Percentiles rank a stretch among this genome's conserved stretches.
Conservation (phyloP, 192 early-diverging fungal species). For the Coemansia reversa region DNA sequence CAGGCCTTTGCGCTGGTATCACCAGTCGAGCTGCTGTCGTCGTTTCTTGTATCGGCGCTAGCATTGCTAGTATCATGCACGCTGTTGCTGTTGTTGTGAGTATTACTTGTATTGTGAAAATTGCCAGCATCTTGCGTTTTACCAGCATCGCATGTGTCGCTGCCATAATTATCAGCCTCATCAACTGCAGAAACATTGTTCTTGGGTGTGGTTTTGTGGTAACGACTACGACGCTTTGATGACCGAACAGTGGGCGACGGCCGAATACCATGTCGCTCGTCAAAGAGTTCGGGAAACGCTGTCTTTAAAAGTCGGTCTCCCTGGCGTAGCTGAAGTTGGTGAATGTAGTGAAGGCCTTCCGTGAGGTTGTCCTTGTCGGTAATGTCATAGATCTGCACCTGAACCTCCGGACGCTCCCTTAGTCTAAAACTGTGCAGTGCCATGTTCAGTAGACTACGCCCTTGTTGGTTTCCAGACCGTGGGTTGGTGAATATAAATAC, state of each 20-base stretch:
- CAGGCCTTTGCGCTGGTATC: slow-evolving; percentile 11
- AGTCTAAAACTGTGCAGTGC: slow-evolving; percentile 68
- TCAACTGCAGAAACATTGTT: not conserved
- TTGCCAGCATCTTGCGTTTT: not conserved
- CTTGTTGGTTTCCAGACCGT: slow-evolving; percentile 69
- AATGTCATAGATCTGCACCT: slow-evolving; percentile 73
- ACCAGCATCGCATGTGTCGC: not conserved
- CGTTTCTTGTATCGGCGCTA: not conserved
- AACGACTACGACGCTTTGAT: not conserved
- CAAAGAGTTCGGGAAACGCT: slow-evolving; percentile 51
- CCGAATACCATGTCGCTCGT: slow-evolving; percentile 16
- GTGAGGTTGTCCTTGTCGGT: slow-evolving; percentile 58
- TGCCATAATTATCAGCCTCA: not conserved
- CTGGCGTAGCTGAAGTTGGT: slow-evolving; percentile 55
- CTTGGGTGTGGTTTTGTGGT: not conserved
- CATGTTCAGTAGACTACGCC: slow-evolving; percentile 59
- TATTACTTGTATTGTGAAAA: not conserved
- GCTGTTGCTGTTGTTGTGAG: slow-evolving; percentile 8
- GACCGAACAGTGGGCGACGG: slow-evolving; percentile 23
- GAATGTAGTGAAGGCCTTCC: slow-evolving; percentile 61
- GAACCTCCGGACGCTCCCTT: slow-evolving; percentile 61
- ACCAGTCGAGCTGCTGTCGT: slow-evolving; percentile 6
- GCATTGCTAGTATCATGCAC: not conserved
- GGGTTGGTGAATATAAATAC: slow-evolving; percentile 78
- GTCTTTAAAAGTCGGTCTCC: slow-evolving; percentile 43